Conservation (phyloP, 2,329 filamentous ascomycete species). For the Colletotrichum kahawae region DNA sequence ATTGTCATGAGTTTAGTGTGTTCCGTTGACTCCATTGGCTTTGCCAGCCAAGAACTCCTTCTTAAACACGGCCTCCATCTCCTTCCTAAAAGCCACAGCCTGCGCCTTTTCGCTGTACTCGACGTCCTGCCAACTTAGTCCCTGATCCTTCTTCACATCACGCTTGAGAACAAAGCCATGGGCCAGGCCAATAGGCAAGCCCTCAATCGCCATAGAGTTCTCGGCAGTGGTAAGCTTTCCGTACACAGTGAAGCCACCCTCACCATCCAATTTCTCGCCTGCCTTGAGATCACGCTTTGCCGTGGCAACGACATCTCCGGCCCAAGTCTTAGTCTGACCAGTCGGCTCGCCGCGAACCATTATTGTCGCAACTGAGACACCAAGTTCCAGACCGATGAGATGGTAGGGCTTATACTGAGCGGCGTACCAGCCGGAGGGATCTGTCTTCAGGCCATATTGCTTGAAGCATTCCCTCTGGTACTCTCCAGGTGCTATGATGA, state of each 20-base stretch:
- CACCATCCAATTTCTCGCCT: constrained; percentile 55
- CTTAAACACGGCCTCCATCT: constrained; percentile 47
- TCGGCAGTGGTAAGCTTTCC: constrained; percentile 45
- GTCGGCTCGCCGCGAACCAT: neutral
- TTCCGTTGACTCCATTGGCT: neutral
- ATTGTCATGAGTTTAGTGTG: neutral
- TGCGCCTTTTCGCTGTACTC: constrained; percentile 43
- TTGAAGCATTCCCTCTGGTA: constrained; percentile 48
- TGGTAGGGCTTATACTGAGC: constrained; percentile 53
- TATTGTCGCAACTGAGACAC: constrained; percentile 40
- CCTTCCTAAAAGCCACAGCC: constrained; percentile 42
- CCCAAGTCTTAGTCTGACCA: constrained; percentile 42
- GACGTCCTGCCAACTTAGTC: constrained; percentile 48
- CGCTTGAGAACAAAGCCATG: constrained; percentile 45
- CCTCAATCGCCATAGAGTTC: neutral
- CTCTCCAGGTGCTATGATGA: constrained; percentile 32
- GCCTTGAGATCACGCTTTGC: constrained; percentile 49
- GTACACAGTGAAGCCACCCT: constrained; percentile 50
- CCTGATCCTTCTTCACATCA: constrained; percentile 44
- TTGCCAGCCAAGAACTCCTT: constrained; percentile 24
- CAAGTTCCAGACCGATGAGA: constrained; percentile 51
- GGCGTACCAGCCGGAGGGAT: constrained; percentile 44
- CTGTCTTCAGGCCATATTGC: constrained; percentile 49
- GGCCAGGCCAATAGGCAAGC: constrained; percentile 37
- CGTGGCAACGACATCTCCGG: constrained; percentile 50